Base-by-base conservation (phyloP, 2,329 filamentous ascomycete genomes). In the Emericellopsis atlantica region DNA sequence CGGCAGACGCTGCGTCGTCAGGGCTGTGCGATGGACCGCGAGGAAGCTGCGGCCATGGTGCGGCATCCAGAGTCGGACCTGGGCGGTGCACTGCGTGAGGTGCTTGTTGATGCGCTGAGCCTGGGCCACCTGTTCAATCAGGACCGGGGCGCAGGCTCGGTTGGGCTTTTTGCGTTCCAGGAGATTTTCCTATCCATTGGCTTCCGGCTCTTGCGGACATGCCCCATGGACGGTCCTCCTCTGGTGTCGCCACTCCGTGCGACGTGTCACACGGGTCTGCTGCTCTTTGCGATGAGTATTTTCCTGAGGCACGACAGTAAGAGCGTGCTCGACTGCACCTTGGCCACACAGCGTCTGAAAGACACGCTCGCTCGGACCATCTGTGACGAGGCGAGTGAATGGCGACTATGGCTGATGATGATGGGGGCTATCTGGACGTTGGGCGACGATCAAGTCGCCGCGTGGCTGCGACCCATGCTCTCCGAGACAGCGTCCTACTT, bases 381-480 rank as follows among this genome's bases (percentile, higher is more conserved):
- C 10, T 18, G 14, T 12, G 32, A 40, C 4, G 39, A 24, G 14
- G 31, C 34, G 10, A 4, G 12, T 8, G 39, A 40, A 16, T 32
- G 26, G 15, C 12, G 15, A 9, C 31, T 40, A 6, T 40, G 32
- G 39, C 31, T 40, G 15, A 35, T 26, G 15, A 24, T 40, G 14
- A 22, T 40, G 32, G 39, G 39, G 9, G 39, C 16, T 10, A 40
- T 40, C 6, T 40, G 39, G 39, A 35, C 18, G 9, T 18, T 15
- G 7, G 32, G 32, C 39, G 39, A 40, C 15, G 16, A 49, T 54
- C 7, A 47, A 56, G 23, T 34, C 55, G 15, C 44, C 48, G 7
- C 45, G 52, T 37, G 22, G 16, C 36, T 23, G 22, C 14, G 15
- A 9, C 36, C 16, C 14, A n/a, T 21, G 22, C n/a, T n/a, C 21